Base-by-base conservation (phyloP, 768 basidiomycete genomes). In the Tylopilus felleus region DNA sequence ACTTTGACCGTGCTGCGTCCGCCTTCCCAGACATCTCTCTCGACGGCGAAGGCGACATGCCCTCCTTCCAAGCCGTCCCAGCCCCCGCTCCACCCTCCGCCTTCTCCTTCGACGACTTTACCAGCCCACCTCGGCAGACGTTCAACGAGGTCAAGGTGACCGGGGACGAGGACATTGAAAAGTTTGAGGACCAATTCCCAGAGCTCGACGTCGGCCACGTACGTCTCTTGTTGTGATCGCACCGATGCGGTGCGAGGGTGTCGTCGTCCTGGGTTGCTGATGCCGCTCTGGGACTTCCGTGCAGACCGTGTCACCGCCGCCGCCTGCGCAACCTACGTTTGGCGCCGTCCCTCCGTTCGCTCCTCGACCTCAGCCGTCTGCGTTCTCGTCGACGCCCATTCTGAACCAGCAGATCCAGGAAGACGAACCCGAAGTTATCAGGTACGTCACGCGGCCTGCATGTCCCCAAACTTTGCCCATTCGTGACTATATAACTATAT, bases 381-480 rank as follows among this genome's bases (percentile, higher is more conserved):
- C 80, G 0, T 81, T 81, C 58, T 79, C 87, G 2, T 81, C 84
- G 12, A 90, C 88, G 9, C 88, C 90, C 38, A 89, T 90, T 53
- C 73, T 90, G 39, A 82, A 74, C 60, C 86, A 88, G 58, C 74
- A 76, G 47, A 71, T 85, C 16, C 77, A 81, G 25, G 90, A 90
- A 66, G 90, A 90, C 22, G 92, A 94, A 69, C 89, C 91, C 8
- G 82, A 93, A 63, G 88, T 89, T 38, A 91, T 93, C 77, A 87
- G 80, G 92, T 91, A 62, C 41, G 82, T 38, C 8, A 3, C 3
- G 6, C 19, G 0, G 19, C 6, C 4, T 14, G 21, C 27, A 12
- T 8, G n/a, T 22, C 13, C 19, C 13, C 16, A 33, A 4, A 2
- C 8, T n/a, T 23, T 43, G 7, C 6, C 7, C 19, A 7, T 27